Evolutionary conservation across 768 basidiomycete species (phyloP), one percentile per base, ranked within the genome.

Genomic region (Podaxis sp.): DNA sequence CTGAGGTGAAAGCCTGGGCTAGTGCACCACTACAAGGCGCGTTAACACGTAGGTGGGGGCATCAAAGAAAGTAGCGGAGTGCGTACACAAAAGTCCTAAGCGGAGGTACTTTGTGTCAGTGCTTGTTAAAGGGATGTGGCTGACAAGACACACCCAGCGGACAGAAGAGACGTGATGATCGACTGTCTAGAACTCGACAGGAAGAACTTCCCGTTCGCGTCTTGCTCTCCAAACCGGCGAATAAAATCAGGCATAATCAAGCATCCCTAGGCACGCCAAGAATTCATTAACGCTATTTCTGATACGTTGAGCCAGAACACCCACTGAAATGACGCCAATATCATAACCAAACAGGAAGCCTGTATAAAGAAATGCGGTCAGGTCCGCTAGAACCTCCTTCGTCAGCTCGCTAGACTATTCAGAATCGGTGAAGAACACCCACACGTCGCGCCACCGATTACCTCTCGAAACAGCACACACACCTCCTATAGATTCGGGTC

Each of bases 221-320:
- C 80, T 3, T 79, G 57, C 68, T 85, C 76, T 36, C 89, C 90
- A 69, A 92, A 92, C 12, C 89, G 84, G 57, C 75, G 66, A 67
- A 90, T 80, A 72, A 92, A 92, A 71, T 92, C 89, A 7, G 84
- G 84, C 88, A 91, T 91, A 63, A 92, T 90, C 36, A 92, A 73
- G 68, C 88, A 90, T 79, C 90, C 90, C 85, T 88, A 68, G 8
- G 13, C n/a, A 22, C 15, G 6, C 40, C 40, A n/a, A 52, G 15
- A 58, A 42, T 28, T 51, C 5, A 13, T 64, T 40, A 58, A 15
- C n/a, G 12, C 53, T 26, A 40, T 26, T 12, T 8, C 42, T 8
- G 33, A 17, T 24, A 42, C 2, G 12, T 51, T 60, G 2, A 19
- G 9, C 8, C 4, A 26, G 30, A 33, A 57, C 3, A 71, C 81